Conservation (phyloP, 305 asterid species). For the Solanum hybrid region DNA sequence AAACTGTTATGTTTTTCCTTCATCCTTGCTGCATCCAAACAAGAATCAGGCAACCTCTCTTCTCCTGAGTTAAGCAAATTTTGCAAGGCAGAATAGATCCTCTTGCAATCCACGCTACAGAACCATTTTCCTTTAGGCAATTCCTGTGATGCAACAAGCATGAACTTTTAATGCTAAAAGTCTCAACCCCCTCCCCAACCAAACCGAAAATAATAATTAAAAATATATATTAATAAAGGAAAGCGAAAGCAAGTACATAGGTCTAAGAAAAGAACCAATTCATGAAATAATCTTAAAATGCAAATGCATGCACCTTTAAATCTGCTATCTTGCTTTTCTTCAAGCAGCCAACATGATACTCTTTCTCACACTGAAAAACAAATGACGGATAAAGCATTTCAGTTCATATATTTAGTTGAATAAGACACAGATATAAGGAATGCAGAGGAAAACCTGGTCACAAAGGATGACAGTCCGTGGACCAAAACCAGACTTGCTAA, state of each 20-base stretch:
- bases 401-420: background rate
- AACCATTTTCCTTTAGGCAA: conserved; percentile 97
- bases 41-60: conserved; percentile 62
- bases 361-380: conserved; percentile 79
- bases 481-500: conserved; percentile 95
- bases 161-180: conserved; percentile 1
- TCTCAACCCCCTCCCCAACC: background rate
- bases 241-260: background rate
- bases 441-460: conserved; percentile 65
- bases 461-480: conserved; percentile 96
- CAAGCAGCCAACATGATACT: conserved; percentile 97
- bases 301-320: conserved; percentile 57
- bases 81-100: conserved; percentile 60
- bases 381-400: conserved; percentile 9
- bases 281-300: background rate
- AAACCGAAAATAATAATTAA: background rate
- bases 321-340: conserved; percentile 87
- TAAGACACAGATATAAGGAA: background rate
- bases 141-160: conserved; percentile 43
- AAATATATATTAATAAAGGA: background rate
- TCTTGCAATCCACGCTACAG: conserved; percentile 70
- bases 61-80: conserved; percentile 58
- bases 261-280: background rate
- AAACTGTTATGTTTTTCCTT: conserved; percentile 29
- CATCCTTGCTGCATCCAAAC: conserved; percentile 50